Evolutionary conservation across 495 filamentous ascomycete genomes (phyloP).

Genomic region (Penicillium pancosmium): DNA sequence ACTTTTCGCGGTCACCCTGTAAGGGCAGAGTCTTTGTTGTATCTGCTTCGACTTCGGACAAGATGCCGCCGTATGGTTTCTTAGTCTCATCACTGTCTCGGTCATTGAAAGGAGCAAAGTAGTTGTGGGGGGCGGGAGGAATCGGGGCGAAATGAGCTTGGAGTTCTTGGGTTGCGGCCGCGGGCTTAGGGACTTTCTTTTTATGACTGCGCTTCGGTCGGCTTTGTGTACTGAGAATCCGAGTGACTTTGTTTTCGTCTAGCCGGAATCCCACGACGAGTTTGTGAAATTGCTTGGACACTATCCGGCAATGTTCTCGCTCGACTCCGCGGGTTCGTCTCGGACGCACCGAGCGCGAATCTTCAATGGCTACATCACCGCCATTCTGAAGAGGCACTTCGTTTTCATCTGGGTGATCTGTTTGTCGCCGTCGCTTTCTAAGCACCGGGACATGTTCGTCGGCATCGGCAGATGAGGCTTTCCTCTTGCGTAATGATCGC

Average conservation of each 20-base stretch:
- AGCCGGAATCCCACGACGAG: conserved; percentile 64
- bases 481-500: conserved; percentile 83
- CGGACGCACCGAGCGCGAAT: conserved; percentile 35
- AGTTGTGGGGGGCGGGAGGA: conserved; percentile 57
- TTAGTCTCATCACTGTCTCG: conserved; percentile 87
- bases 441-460: conserved; percentile 54
- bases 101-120: conserved; percentile 83
- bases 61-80: conserved; percentile 94
- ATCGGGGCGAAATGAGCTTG: conserved; percentile 51
- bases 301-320: conserved; percentile 40
- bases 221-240: conserved; percentile 53
- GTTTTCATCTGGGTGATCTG: conserved; percentile 25
- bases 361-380: conserved; percentile 22
- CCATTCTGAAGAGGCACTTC: conserved; percentile 23
- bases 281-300: conserved; percentile 42
- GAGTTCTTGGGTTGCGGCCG: conserved; percentile 36
- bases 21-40: conserved; percentile 85
- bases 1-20: conserved; percentile 75
- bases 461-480: conserved; percentile 59
- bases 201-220: conserved; percentile 35
- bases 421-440: conserved; percentile 48
- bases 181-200: conserved; percentile 41
- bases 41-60: conserved; percentile 86
- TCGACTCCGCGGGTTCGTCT: conserved; percentile 40
- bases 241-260: conserved; percentile 57